Evolutionary conservation across 352 stramenopile species (phyloP).

Genomic region (Sclerospora graminicola): DNA sequence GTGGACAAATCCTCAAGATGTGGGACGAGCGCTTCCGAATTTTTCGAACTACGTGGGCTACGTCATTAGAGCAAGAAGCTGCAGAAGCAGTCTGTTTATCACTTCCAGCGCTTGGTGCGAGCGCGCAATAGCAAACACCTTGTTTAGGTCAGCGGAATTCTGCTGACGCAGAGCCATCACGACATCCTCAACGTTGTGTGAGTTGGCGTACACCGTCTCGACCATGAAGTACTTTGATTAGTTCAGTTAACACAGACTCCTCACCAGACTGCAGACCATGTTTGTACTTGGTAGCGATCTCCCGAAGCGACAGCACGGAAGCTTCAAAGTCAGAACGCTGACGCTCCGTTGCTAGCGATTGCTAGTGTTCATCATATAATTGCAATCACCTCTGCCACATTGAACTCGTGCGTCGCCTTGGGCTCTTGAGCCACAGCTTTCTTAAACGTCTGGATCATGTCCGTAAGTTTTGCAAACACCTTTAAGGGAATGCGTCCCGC

Average conservation of each 20-base stretch:
- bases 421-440: slow-evolving; percentile 26
- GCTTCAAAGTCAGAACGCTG: slow-evolving; percentile 64
- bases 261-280: slow-evolving; percentile 56
- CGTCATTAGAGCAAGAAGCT: neutral
- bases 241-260: slow-evolving; percentile 49
- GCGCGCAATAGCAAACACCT: slow-evolving; percentile 85
- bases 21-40: slow-evolving; percentile 46
- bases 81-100: slow-evolving; percentile 21
- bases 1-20: slow-evolving; percentile 82
- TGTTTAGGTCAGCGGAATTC: slow-evolving; percentile 77
- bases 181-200: slow-evolving; percentile 34
- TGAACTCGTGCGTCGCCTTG: neutral
- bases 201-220: slow-evolving; percentile 62
- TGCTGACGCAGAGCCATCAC: slow-evolving; percentile 72
- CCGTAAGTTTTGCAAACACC: slow-evolving; percentile 85
- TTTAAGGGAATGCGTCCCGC: slow-evolving; percentile 81
- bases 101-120: slow-evolving; percentile 86
- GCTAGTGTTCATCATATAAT: slow-evolving; percentile 64
- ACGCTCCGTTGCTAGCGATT: slow-evolving; percentile 35
- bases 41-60: neutral
- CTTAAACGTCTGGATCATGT: slow-evolving; percentile 25
- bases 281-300: slow-evolving; percentile 70
- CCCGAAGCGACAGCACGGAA: slow-evolving; percentile 55
- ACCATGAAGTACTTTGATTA: slow-evolving; percentile 77
- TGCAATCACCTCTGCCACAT: slow-evolving; percentile 31